Percentiles rank a stretch among this genome's conserved stretches.
phyloP scores from a whole-genome alignment of 345 rosid genomes.

The Laguncularia racemosa region DNA sequence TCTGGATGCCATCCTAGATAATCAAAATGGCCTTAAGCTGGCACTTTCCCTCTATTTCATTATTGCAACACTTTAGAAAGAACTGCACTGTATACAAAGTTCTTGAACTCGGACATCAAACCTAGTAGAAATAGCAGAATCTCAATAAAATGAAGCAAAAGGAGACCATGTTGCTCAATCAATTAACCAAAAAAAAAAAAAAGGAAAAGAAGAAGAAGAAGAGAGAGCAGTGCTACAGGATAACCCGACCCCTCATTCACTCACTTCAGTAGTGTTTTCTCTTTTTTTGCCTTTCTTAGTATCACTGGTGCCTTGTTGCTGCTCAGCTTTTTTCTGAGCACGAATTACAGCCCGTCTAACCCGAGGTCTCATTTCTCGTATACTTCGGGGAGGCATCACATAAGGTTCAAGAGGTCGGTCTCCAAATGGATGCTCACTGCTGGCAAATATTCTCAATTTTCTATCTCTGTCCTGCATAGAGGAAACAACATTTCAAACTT shows the following conservation, averaged over 20 bases:
- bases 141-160: too few relatives aligned
- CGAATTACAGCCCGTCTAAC: slow-evolving; percentile 90
- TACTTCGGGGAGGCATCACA: slow-evolving; percentile 72
- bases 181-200: too few relatives aligned
- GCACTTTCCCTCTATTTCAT: too few relatives aligned
- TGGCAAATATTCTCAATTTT: slow-evolving; percentile 84
- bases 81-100: too few relatives aligned
- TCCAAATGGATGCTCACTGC: slow-evolving; percentile 75
- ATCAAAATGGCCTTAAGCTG: too few relatives aligned
- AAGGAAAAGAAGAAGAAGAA: too few relatives aligned
- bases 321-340: slow-evolving; percentile 78
- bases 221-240: neutral
- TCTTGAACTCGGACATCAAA: too few relatives aligned
- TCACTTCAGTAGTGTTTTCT: slow-evolving; percentile 30
- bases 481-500: neutral
- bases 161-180: too few relatives aligned
- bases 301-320: slow-evolving; percentile 39
- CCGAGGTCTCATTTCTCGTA: slow-evolving; percentile 90
- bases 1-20: too few relatives aligned
- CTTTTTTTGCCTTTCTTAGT: slow-evolving; percentile 43
- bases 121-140: too few relatives aligned
- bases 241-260: slow-evolving; percentile 16
- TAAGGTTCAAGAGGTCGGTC: slow-evolving; percentile 68
- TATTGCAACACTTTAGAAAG: too few relatives aligned
- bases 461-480: slow-evolving; percentile 79